phyloP scores from a whole-genome alignment of 2,329 filamentous ascomycete species.

The Intubia oerlemansii region DNA sequence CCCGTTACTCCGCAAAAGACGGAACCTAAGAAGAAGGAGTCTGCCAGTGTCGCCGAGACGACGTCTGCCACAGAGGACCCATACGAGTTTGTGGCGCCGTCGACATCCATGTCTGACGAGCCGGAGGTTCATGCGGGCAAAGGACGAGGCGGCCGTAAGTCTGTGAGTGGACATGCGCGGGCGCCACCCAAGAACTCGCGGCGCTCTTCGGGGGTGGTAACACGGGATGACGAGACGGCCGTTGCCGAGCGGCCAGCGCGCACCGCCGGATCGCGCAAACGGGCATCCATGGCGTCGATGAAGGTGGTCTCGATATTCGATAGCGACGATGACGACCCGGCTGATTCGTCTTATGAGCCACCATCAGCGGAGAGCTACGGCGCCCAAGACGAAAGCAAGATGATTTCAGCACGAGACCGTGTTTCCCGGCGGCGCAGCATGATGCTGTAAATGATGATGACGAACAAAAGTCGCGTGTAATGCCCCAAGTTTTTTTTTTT shows the following conservation, averaged over 20 bases:
- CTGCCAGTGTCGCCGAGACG: too few relatives aligned
- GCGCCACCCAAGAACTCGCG: constrained; percentile 3
- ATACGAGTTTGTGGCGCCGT: constrained; percentile 28
- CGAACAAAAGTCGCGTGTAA: too few relatives aligned
- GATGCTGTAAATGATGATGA: constrained; percentile 27
- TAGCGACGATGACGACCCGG: constrained; percentile 14
- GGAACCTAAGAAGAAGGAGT: too few relatives aligned
- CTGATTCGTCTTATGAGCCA: constrained; percentile 11
- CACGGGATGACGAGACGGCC: constrained; percentile 1
- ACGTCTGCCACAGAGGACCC: too few relatives aligned
- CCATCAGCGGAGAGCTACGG: constrained; percentile 7
- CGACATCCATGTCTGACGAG: neutral
- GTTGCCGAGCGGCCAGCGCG: constrained; percentile 7
- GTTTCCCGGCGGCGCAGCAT: constrained; percentile 31
- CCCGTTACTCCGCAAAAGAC: too few relatives aligned
- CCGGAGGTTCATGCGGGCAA: too few relatives aligned
- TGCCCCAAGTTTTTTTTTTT: too few relatives aligned
- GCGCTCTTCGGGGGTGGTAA: constrained; percentile 1
- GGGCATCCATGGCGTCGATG: constrained; percentile 20
- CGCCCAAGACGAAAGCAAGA: constrained; percentile 6
- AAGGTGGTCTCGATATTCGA: constrained; percentile 14
- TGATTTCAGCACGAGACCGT: constrained; percentile 11
- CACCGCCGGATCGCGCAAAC: constrained; percentile 14
- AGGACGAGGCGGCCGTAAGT: too few relatives aligned
- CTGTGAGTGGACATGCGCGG: too few relatives aligned